phyloP scores from a whole-genome alignment of 23 red algal genomes.

The Gracilaria vermiculophylla region DNA sequence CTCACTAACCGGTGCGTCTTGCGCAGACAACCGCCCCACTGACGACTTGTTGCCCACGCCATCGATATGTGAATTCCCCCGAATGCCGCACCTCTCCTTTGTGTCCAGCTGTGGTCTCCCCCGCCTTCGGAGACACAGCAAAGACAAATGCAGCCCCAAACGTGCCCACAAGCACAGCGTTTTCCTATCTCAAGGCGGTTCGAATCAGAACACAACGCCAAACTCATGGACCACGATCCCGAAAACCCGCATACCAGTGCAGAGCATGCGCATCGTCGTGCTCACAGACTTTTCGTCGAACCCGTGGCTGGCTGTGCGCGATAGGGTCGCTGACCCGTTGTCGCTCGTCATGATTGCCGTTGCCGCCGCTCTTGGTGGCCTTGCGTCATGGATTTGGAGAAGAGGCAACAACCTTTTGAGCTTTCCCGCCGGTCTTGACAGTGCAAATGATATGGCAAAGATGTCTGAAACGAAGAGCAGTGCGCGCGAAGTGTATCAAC shows the following conservation, averaged over 20 bases:
- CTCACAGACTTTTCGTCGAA: conserved; percentile 60
- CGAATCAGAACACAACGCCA: background rate
- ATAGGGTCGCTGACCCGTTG: conserved; percentile 40
- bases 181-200: background rate
- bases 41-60: background rate
- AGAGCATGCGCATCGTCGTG: conserved; percentile 16
- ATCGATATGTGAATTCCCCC: conserved; percentile 17
- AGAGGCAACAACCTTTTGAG: background rate
- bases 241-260: background rate
- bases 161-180: background rate
- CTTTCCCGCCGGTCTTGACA: background rate
- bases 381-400: conserved; percentile 6
- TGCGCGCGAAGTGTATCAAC: conserved; percentile 10
- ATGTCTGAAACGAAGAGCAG: background rate
- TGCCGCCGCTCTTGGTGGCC: conserved; percentile 17
- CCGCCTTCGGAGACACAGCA: background rate
- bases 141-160: background rate
- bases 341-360: conserved; percentile 14
- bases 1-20: background rate
- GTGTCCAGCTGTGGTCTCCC: background rate
- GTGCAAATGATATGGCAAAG: background rate
- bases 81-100: conserved; percentile 2
- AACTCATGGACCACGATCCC: conserved; percentile 11
- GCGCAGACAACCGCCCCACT: background rate
- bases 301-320: conserved; percentile 17